Conservation (phyloP, 805 yeast species). For the Pichia rugopelliculosa region DNA sequence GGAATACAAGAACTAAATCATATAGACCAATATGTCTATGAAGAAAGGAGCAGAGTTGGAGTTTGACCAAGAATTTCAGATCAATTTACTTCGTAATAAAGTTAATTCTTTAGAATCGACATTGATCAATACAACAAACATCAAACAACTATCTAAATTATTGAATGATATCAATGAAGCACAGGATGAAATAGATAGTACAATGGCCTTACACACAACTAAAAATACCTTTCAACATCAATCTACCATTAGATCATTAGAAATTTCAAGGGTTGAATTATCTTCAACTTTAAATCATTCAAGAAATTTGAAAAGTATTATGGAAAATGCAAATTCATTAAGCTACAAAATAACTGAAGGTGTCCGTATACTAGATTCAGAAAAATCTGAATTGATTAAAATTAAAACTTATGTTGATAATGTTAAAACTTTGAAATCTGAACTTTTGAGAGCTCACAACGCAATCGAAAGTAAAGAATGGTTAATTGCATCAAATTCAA, state of each 20-base stretch:
- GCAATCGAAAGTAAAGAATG: constrained; percentile 67
- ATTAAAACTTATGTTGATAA: constrained; percentile 59
- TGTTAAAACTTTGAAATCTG: constrained; percentile 58
- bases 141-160: constrained; percentile 20
- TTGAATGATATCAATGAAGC: constrained; percentile 19
- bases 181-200: constrained; percentile 21
- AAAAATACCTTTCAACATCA: constrained; percentile 33
- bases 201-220: constrained; percentile 17
- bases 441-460: constrained; percentile 55
- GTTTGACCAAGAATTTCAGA: not conserved
- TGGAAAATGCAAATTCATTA: constrained; percentile 54
- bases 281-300: constrained; percentile 53
- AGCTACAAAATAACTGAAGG: constrained; percentile 63
- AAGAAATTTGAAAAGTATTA: constrained; percentile 43
- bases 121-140: constrained; percentile 13
- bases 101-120: constrained; percentile 1
- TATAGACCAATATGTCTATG: not conserved
- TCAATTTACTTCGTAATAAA: not conserved
- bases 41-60: not conserved
- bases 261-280: constrained; percentile 55
- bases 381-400: constrained; percentile 53
- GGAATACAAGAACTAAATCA: not conserved
- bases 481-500: constrained; percentile 70
- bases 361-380: constrained; percentile 63
- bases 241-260: constrained; percentile 38